These are phyloP conservation scores for Botrytis byssoidea DNA, from an alignment of 2,329 filamentous ascomycete genomes.

Conservation along the genomic window DNA sequence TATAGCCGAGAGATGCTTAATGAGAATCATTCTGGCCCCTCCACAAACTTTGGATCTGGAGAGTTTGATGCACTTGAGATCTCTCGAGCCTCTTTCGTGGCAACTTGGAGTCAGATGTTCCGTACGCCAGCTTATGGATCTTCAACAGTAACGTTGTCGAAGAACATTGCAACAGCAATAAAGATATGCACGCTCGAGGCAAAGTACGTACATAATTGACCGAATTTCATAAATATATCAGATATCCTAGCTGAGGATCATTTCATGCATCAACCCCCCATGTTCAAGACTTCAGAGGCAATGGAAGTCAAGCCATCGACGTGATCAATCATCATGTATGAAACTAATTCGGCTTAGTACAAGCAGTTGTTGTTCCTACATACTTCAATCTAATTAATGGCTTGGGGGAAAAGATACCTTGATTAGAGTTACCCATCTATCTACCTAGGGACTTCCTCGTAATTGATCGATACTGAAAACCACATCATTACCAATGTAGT, in stretches of 20 bases:
- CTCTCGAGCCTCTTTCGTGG: constrained; percentile 7
- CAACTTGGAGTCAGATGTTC: neutral
- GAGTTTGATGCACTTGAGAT: neutral
- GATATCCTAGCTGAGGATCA: constrained; percentile 12
- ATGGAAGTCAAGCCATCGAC: constrained; percentile 1
- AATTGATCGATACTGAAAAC: neutral
- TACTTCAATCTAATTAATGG: neutral
- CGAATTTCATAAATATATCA: neutral
- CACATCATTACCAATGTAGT: neutral
- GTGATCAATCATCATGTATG: neutral
- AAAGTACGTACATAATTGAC: neutral
- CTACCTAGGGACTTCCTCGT: neutral
- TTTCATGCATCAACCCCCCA: constrained; percentile 8
- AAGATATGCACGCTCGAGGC: neutral
- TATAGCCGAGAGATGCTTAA: neutral
- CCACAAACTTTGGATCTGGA: neutral
- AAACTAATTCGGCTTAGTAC: too few species aligned
- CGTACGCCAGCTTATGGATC: neutral
- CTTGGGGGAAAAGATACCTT: neutral
- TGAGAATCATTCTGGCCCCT: neutral
- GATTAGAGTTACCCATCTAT: neutral
- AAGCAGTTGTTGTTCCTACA: neutral
- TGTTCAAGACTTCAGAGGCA: neutral
- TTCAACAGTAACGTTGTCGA: neutral
- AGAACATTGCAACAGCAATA: neutral